Base-by-base conservation (phyloP, 352 stramenopile genomes). In the Aphanomyces euteiches region DNA sequence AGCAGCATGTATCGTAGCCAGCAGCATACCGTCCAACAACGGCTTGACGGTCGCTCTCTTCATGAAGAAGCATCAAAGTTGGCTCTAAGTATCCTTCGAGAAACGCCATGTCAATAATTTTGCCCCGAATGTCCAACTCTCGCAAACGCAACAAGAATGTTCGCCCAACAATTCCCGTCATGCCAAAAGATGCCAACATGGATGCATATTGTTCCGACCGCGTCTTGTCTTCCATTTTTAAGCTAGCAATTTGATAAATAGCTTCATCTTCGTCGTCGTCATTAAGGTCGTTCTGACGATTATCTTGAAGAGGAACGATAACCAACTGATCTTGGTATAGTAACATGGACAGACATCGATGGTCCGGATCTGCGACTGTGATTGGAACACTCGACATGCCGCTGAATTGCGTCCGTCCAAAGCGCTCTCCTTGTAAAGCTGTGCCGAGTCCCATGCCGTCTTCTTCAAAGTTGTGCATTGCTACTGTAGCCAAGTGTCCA, bases 81-180 rank as follows among this genome's bases (percentile, higher is more conserved):
- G 87, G 87, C 70, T 95, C 87, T 39, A 95, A 73, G 47, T 95
- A 95, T 17, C 87, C 87, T 19, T 93, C 84, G 7, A 95, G 74
- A 60, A 95, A 95, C 0, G 82, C 84, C 15, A 95, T 72, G 47
- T 95, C 87, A 43, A 93, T 78, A 5, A 95, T 72, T 66, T 91
- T 91, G 21, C 85, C 85, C 0, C 75, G 76, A 47, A 95, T 93
- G 7, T 89, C 87, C 8, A 95, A 48, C 56, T 92, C 84, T 4
- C 84, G 81, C 21, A 95, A 73, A 1, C 83, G 78, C 47, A 95
- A 53, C 37, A 95, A 56, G 63, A 95, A 95, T 66, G 92, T 84
- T 3, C 85, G 78, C 17, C 87, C 84, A 0, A 85, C 82, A 47
- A 95, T 75, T 5, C 90, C 83, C 57, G 90, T 5, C 83, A 78